Evolutionary conservation across 2,329 filamentous ascomycete genomes (phyloP).

Genomic region (Colletotrichum gloeosporioides): DNA sequence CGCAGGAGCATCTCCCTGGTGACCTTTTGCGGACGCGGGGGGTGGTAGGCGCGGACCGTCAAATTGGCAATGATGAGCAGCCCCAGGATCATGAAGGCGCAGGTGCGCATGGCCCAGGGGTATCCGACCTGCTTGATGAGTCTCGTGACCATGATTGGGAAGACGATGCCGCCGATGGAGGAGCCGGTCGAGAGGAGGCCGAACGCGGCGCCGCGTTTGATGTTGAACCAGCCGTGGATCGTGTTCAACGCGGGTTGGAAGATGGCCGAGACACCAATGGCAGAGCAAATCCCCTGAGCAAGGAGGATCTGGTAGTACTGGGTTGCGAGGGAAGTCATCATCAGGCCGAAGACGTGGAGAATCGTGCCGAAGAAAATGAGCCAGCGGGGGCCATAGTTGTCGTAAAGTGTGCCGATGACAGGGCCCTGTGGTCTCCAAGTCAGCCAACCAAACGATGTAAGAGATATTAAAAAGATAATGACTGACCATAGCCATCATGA

Average conservation of each 20-base stretch:
- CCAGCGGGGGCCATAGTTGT: constrained; percentile 65
- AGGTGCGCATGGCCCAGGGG: constrained; percentile 44
- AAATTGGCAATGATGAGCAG: constrained; percentile 37
- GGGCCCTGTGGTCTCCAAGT: constrained; percentile 49
- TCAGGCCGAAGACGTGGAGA: constrained; percentile 64
- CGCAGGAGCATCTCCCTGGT: constrained; percentile 33
- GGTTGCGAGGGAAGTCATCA: constrained; percentile 63
- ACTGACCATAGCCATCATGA: constrained; percentile 54
- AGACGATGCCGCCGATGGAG: constrained; percentile 42
- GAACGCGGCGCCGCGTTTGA: constrained; percentile 38
- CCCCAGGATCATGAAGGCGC: constrained; percentile 40
- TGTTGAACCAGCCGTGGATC: constrained; percentile 38
- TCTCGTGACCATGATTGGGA: constrained; percentile 43
- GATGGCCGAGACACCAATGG: constrained; percentile 39
- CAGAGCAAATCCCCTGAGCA: constrained; percentile 41
- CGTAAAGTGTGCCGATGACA: constrained; percentile 67
- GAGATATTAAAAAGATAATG: constrained; percentile 24
- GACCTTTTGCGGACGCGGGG: constrained; percentile 31
- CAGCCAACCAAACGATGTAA: neutral
- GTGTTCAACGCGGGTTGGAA: constrained; percentile 37
- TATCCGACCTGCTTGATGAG: constrained; percentile 41
- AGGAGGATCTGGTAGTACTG: constrained; percentile 47
- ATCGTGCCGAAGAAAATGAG: constrained; percentile 58
- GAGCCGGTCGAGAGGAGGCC: constrained; percentile 40
- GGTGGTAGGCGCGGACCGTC: constrained; percentile 33